A percentile compares a stretch with the other conserved stretches of the same genome.
phyloP scores from a whole-genome alignment of 768 basidiomycete species.

The Vishniacozyma victoriae region DNA sequence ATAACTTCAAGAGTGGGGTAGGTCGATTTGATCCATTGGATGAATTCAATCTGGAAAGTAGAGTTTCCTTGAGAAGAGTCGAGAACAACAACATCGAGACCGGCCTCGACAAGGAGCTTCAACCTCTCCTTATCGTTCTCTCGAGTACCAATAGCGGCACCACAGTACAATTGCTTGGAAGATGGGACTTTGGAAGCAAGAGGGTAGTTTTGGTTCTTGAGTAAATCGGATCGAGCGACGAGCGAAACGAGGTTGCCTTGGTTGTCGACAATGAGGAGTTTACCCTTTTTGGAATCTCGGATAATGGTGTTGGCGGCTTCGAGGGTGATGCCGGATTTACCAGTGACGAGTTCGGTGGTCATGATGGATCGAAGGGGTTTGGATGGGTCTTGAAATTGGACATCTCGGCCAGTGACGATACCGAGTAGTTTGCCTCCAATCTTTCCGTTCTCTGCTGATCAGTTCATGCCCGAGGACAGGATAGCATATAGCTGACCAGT shows the following conservation, averaged over 20 bases:
- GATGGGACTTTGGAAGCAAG: conserved; percentile 84
- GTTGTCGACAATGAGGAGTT: conserved; percentile 75
- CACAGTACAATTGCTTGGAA: conserved; percentile 92
- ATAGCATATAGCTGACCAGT: conserved; percentile 67
- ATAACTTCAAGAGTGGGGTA: conserved; percentile 86
- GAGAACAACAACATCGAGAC: conserved; percentile 87
- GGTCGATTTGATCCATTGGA: conserved; percentile 81
- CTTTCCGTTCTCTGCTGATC: conserved; percentile 65
- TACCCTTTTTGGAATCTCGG: conserved; percentile 94
- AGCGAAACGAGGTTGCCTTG: conserved; percentile 68
- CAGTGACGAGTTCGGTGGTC: conserved; percentile 83
- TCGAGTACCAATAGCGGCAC: conserved; percentile 91
- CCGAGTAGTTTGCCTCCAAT: conserved; percentile 89
- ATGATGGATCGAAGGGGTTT: conserved; percentile 74
- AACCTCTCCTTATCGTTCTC: conserved; percentile 81
- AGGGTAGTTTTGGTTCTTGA: conserved; percentile 96
- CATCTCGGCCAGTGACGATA: conserved; percentile 91
- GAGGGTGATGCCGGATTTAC: conserved; percentile 79
- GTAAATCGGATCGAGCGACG: conserved; percentile 89
- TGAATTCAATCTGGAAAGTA: conserved; percentile 86
- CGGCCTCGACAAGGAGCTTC: conserved; percentile 78
- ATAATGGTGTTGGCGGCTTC: conserved; percentile 88
- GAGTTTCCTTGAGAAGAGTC: conserved; percentile 98
- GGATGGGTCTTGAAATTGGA: conserved; percentile 75
- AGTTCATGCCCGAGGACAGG: background rate